Evolutionary conservation across 306 rosid species (phyloP), one percentile per base, ranked within the genome.

Genomic region (Heteromeles arbutifolia): DNA sequence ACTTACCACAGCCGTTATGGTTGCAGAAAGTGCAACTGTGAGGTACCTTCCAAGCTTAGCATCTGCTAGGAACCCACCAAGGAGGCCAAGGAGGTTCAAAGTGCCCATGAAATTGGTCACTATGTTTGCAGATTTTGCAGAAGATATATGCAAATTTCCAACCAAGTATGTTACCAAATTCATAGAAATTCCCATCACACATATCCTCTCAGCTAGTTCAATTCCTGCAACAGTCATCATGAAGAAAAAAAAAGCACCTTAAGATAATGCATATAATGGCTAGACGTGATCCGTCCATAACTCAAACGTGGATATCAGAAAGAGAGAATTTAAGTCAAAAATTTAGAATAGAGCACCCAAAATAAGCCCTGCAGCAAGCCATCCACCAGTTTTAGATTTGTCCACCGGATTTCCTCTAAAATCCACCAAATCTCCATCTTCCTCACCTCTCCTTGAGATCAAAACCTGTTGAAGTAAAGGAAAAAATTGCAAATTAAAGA

Each of bases 301-400:
- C 19, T 43, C 32, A 54, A 11, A 28, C 29, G 59, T 39, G 12
- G 37, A 31, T 4, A 6, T 12, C 14, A 24, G 4, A 13, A 17
- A 6, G 14, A 56, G 58, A 57, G 17, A 48, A 2, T 11, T 26
- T 43, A 22, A 52, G 32, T 37, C 12, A 11, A 34, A 21, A 61
- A 57, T 3, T 53, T 34, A 22, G 26, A 74, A 59, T 29, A 17
- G 69, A 80, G 75, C 43, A 95, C 98, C 97, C 90, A 95, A 86
- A 82, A 88, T 90, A 64, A 95, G 93, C 70, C 96, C 97, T 59
- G 97, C 96, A 58, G 88, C 97, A 66, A 92, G 81, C 98, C 98
- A 95, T 44, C 97, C 90, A 3, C 98, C 97, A 14, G 93, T 89
- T 70, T 82, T 90, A 26, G 87, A 78, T 70, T 90, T 95, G 76